These are phyloP conservation scores for Nitzschia sp. DNA, from an alignment of 108 stramenopile genomes.

Conservation along the genomic window DNA sequence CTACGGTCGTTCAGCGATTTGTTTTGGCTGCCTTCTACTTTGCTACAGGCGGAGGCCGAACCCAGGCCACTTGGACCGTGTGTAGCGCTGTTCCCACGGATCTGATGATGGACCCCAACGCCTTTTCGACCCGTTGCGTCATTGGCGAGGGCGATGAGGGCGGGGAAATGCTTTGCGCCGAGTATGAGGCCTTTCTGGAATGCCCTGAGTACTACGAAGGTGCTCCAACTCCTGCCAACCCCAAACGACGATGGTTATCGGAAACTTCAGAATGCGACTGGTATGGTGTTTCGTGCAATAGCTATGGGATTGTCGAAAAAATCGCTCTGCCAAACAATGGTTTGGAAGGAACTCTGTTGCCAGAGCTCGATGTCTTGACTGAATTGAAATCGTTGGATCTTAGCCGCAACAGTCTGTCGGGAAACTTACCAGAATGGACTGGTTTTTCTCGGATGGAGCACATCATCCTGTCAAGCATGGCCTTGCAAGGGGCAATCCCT, in stretches of 20 bases:
- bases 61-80: conserved; percentile 12
- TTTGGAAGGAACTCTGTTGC: conserved; percentile 16
- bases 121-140: background rate
- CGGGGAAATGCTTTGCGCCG: conserved; percentile 1
- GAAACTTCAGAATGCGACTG: conserved; percentile 47
- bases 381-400: conserved; percentile 15
- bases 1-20: conserved; percentile 42
- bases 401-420: conserved; percentile 39
- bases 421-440: conserved; percentile 31
- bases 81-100: conserved; percentile 21
- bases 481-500: conserved; percentile 15
- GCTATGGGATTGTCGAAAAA: conserved; percentile 16
- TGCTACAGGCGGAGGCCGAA: conserved; percentile 35
- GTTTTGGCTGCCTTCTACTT: conserved; percentile 49
- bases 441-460: conserved; percentile 10
- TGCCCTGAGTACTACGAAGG: conserved; percentile 22
- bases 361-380: conserved; percentile 39
- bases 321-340: conserved; percentile 20
- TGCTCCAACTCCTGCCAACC: background rate
- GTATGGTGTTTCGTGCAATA: conserved; percentile 53
- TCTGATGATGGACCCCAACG: background rate
- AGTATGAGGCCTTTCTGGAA: background rate
- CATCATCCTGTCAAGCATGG: conserved; percentile 5
- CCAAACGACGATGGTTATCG: conserved; percentile 25
- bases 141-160: background rate